phyloP scores from a whole-genome alignment of 768 basidiomycete genomes.

The Trametes cingulata region DNA sequence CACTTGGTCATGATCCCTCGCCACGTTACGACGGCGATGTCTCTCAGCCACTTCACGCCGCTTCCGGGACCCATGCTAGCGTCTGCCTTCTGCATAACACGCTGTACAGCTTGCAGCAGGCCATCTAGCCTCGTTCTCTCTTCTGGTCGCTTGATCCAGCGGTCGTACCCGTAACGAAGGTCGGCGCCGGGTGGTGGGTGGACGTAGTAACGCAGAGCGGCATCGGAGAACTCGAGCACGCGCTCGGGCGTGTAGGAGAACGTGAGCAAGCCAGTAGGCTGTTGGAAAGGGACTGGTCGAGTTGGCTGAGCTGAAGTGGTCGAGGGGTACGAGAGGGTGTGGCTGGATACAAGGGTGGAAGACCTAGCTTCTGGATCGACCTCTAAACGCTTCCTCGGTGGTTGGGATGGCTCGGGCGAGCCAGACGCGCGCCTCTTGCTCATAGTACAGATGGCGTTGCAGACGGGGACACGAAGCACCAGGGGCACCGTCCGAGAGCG shows the following conservation, averaged over 20 bases:
- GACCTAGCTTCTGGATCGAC: background rate
- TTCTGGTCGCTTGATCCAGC: conserved; percentile 68
- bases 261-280: conserved; percentile 64
- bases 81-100: conserved; percentile 40
- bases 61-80: conserved; percentile 28
- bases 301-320: conserved; percentile 3
- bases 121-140: conserved; percentile 67
- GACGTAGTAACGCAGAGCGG: conserved; percentile 70
- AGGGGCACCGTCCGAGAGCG: too few relatives aligned
- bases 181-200: conserved; percentile 67
- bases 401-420: background rate
- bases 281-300: conserved; percentile 55
- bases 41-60: conserved; percentile 37
- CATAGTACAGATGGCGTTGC: background rate
- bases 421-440: background rate
- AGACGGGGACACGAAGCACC: too few relatives aligned
- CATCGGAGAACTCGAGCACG: conserved; percentile 62
- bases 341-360: background rate
- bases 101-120: conserved; percentile 59
- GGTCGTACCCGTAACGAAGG: conserved; percentile 69
- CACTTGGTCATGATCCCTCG: conserved; percentile 86
- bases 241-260: conserved; percentile 69
- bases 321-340: conserved; percentile 26
- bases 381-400: background rate
- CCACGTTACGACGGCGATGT: conserved; percentile 68